A percentile compares a stretch with the other conserved stretches of the same genome.
phyloP scores from a whole-genome alignment of 2,329 filamentous ascomycete species.

The Alternaria triticina region DNA sequence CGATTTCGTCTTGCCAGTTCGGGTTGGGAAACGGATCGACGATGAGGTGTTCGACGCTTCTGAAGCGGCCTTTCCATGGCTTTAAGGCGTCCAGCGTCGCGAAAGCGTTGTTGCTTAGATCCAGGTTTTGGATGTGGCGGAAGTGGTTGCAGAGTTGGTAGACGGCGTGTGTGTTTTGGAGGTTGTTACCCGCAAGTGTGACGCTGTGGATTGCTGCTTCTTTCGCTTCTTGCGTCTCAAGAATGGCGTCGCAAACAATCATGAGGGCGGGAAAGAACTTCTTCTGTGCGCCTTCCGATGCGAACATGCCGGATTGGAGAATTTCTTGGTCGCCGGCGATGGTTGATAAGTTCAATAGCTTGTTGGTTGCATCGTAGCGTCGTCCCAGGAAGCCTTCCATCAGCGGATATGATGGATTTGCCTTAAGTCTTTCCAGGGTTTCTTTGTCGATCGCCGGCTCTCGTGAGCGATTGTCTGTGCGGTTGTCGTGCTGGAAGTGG shows the following conservation, averaged over 20 bases:
- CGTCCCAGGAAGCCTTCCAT: constrained; percentile 74
- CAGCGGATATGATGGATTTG: constrained; percentile 60
- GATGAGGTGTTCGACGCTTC: constrained; percentile 79
- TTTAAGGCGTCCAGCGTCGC: constrained; percentile 70
- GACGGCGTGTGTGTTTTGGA: constrained; percentile 74
- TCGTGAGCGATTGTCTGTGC: constrained; percentile 65
- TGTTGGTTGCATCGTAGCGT: constrained; percentile 74
- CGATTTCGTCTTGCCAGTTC: constrained; percentile 70
- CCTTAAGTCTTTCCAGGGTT: constrained; percentile 15
- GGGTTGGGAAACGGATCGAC: constrained; percentile 56
- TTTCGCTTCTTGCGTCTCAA: constrained; percentile 74
- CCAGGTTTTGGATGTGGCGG: constrained; percentile 85
- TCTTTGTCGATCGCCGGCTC: constrained; percentile 67
- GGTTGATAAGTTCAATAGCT: constrained; percentile 82
- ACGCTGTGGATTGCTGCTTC: constrained; percentile 81
- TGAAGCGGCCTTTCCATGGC: constrained; percentile 81
- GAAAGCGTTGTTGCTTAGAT: constrained; percentile 85
- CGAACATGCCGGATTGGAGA: constrained; percentile 76
- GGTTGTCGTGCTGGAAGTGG: constrained; percentile 49
- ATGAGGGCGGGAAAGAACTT: constrained; percentile 95
- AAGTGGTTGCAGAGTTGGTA: constrained; percentile 79
- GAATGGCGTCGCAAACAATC: constrained; percentile 79
- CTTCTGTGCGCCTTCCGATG: constrained; percentile 70
- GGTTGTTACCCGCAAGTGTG: constrained; percentile 79
- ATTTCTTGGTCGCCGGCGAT: constrained; percentile 76